Evolutionary conservation across 1,284 basidiomycete species (phyloP).

Genomic region (Grifola frondosa): DNA sequence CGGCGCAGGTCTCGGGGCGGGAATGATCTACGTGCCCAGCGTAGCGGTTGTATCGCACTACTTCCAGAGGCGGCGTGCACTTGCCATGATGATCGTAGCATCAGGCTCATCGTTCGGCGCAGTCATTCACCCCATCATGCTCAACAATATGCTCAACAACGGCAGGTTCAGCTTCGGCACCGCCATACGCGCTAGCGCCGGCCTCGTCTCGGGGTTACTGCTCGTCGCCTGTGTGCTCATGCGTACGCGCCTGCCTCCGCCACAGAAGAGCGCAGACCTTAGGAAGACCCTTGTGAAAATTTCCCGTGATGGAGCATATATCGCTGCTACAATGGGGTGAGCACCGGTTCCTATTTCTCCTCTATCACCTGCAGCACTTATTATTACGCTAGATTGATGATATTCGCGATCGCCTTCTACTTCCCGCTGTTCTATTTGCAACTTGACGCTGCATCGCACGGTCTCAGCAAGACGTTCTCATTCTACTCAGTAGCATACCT

Average conservation of each 20-base stretch:
- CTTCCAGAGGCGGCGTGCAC: conserved; percentile 42
- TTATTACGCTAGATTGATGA: conserved; percentile 1
- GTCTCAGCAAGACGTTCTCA: conserved; percentile 15
- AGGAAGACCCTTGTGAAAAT: conserved; percentile 8
- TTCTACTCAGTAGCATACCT: conserved; percentile 16
- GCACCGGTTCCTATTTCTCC: not conserved
- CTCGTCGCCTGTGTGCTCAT: conserved; percentile 17
- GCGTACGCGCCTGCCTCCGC: conserved; percentile 11
- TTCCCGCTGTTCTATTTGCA: too few relatives aligned
- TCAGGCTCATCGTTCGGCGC: conserved; percentile 34
- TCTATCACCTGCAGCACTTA: not conserved
- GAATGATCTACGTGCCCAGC: conserved; percentile 43
- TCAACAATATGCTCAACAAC: conserved; percentile 42
- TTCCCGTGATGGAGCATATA: conserved; percentile 8
- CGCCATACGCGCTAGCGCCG: conserved; percentile 25
- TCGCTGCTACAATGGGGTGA: conserved; percentile 14
- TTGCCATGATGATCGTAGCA: conserved; percentile 50
- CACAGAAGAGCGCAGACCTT: not conserved
- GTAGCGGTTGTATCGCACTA: conserved; percentile 43
- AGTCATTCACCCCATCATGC: conserved; percentile 50
- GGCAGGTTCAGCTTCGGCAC: conserved; percentile 40
- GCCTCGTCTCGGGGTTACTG: conserved; percentile 12
- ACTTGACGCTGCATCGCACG: too few relatives aligned
- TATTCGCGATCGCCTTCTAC: not conserved
- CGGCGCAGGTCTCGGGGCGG: conserved; percentile 42